These are phyloP conservation scores for Cymbopogon citratus DNA, from an alignment of 176 grass and related monocot genomes.

Conservation along the genomic window DNA sequence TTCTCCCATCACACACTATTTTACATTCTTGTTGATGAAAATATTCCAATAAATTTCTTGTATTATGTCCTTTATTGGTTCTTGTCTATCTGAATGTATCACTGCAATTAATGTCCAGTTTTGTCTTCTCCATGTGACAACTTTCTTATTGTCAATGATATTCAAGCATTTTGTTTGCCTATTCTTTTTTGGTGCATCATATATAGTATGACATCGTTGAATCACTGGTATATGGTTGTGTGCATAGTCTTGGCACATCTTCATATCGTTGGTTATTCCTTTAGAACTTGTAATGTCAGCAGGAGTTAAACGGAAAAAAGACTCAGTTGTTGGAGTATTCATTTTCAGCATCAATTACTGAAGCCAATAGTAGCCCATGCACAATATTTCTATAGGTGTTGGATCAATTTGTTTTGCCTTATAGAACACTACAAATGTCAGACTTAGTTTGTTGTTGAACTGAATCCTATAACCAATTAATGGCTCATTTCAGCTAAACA, in stretches of 20 bases:
- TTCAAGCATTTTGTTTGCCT: neutral
- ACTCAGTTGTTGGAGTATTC: neutral
- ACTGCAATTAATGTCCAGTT: neutral
- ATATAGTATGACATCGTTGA: neutral
- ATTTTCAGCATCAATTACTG: neutral
- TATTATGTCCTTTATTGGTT: neutral
- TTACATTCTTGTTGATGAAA: neutral
- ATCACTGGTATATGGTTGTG: neutral
- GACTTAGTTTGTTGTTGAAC: neutral
- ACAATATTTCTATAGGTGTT: neutral
- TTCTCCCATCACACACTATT: neutral
- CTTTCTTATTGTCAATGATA: neutral
- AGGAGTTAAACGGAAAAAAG: neutral
- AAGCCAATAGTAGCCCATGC: neutral
- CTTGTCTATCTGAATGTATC: neutral
- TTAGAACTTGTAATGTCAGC: conserved; percentile 6
- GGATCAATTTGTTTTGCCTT: neutral
- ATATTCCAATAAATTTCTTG: neutral
- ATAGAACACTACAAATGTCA: neutral
- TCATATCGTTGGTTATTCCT: neutral
- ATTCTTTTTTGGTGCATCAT: neutral
- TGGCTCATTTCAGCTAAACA: neutral
- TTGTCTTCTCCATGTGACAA: neutral
- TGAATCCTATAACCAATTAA: neutral
- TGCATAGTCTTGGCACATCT: neutral